A percentile compares a stretch with the other conserved stretches of the same genome.
Conservation (phyloP, 2,329 filamentous ascomycete genomes). For the Curvularia spicifera region DNA sequence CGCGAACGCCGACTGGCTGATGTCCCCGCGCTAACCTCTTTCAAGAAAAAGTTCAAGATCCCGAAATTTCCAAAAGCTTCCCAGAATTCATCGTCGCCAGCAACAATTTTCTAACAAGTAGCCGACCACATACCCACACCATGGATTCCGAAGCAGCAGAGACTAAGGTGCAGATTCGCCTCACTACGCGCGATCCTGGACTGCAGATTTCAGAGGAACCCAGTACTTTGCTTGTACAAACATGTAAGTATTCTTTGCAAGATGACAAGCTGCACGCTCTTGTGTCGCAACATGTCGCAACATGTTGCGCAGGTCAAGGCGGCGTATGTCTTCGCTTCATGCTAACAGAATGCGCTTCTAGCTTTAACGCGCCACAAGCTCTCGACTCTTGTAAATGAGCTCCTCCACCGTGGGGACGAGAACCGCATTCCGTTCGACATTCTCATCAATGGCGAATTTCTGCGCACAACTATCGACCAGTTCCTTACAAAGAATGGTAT, state of each 20-base stretch:
- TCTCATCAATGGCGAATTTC: constrained; percentile 89
- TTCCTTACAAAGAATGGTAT: constrained; percentile 87
- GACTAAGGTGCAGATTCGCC: constrained; percentile 45
- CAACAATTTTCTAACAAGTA: constrained; percentile 2
- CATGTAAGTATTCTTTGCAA: constrained; percentile 33
- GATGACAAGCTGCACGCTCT: not conserved
- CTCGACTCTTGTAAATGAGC: constrained; percentile 68
- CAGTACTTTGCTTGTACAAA: constrained; percentile 41
- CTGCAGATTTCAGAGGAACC: constrained; percentile 45
- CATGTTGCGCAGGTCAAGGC: not conserved
- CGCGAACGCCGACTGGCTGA: constrained; percentile 32
- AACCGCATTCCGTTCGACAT: constrained; percentile 87
- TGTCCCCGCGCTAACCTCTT: constrained; percentile 35
- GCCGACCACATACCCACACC: constrained; percentile 13
- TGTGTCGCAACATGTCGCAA: not conserved
- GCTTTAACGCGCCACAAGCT: constrained; percentile 52
- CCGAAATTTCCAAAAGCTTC: constrained; percentile 38
- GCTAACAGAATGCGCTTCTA: constrained; percentile 25
- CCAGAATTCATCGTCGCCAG: constrained; percentile 23
- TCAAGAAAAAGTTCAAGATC: constrained; percentile 32
- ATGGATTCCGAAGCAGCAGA: constrained; percentile 40
- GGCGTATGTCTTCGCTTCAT: not conserved
- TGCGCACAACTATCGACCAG: constrained; percentile 87
- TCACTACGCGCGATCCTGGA: constrained; percentile 43
- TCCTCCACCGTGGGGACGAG: constrained; percentile 62